These are phyloP conservation scores for Nannizziopsis barbatae DNA, from an alignment of 2,329 filamentous ascomycete genomes.

Conservation along the genomic window DNA sequence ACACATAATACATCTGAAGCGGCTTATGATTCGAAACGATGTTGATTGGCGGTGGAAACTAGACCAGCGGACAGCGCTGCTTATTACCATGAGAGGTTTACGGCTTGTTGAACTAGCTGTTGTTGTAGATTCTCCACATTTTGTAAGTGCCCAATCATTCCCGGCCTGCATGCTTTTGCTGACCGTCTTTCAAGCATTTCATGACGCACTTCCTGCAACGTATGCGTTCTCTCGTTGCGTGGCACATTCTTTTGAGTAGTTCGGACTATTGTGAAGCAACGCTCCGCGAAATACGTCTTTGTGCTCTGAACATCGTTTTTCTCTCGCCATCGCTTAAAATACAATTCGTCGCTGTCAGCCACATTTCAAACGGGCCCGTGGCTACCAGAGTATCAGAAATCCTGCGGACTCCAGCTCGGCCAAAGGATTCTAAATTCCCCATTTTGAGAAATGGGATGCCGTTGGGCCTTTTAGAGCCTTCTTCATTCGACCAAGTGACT, in stretches of 20 bases:
- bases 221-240: conserved; percentile 18
- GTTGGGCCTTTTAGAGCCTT: no score
- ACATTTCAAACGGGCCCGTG: conserved; percentile 11
- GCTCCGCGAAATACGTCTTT: conserved; percentile 17
- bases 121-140: conserved; percentile 15
- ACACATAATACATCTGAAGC: conserved; percentile 45
- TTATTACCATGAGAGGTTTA: conserved; percentile 14
- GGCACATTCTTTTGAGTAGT: conserved; percentile 19
- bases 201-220: conserved; percentile 17
- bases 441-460: no score
- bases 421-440: neutral
- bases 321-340: conserved; percentile 16
- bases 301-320: conserved; percentile 17
- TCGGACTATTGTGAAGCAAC: conserved; percentile 13
- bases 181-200: conserved; percentile 14
- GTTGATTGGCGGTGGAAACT: conserved; percentile 44
- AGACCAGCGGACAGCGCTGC: conserved; percentile 13
- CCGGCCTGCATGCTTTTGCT: neutral
- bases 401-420: neutral
- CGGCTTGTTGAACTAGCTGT: conserved; percentile 19
- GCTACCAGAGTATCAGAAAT: conserved; percentile 8
- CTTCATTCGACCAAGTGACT: no score
- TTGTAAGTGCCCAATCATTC: conserved; percentile 16
- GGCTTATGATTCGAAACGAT: conserved; percentile 52
- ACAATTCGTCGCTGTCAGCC: conserved; percentile 20